Percentiles rank a stretch among this genome's conserved stretches.
Conservation (phyloP, 192 early-diverging fungal genomes). For the Coemansia javaensis region DNA sequence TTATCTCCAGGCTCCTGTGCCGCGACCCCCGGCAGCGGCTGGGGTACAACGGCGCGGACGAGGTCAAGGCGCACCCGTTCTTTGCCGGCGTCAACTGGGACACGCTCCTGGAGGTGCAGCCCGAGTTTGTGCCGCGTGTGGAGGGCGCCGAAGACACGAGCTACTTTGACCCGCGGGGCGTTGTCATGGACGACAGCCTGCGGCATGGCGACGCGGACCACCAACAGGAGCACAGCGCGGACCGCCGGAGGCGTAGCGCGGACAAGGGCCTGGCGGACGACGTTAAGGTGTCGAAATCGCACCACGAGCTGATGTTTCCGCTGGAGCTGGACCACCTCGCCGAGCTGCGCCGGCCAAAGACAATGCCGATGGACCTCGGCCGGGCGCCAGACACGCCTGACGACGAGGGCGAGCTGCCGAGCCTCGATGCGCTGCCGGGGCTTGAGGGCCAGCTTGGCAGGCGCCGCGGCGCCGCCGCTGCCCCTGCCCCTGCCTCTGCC, state of each 20-base stretch:
- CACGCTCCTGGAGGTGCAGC: conserved; percentile 56
- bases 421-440: too few relatives aligned
- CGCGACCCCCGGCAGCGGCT: conserved; percentile 59
- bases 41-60: conserved; percentile 52
- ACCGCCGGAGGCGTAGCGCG: too few relatives aligned
- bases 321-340: conserved; percentile 3
- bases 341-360: conserved; percentile 13
- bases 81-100: conserved; percentile 59
- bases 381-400: background rate
- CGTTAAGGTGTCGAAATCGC: conserved; percentile 13
- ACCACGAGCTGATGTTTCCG: background rate
- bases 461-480: too few relatives aligned
- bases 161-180: conserved; percentile 92
- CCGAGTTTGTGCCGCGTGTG: conserved; percentile 78
- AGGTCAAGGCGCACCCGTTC: conserved; percentile 61
- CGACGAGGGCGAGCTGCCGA: background rate
- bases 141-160: conserved; percentile 78
- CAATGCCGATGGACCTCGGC: conserved; percentile 15
- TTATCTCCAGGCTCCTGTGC: conserved; percentile 54
- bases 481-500: too few relatives aligned
- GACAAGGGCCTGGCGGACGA: too few relatives aligned
- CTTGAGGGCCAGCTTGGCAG: too few relatives aligned
- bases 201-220: background rate
- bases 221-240: conserved; percentile 19
- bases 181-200: conserved; percentile 48